phyloP scores from a whole-genome alignment of 2,329 filamentous ascomycete genomes.

The Mycogone perniciosa region DNA sequence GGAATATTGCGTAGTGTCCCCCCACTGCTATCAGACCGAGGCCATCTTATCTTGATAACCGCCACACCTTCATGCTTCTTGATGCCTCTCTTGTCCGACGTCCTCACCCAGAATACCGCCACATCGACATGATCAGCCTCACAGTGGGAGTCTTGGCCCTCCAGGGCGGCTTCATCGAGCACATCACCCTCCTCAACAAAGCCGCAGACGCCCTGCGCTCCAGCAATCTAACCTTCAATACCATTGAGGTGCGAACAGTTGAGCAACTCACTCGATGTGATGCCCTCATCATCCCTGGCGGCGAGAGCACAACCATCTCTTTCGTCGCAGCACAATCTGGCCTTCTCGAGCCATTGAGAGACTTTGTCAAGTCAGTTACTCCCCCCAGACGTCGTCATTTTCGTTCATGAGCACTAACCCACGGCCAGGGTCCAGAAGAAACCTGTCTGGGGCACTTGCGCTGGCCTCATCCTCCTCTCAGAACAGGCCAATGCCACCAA shows the following conservation, averaged over 20 bases:
- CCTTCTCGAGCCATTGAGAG: conserved; percentile 73
- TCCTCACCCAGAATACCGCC: not conserved
- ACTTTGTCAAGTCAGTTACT: conserved; percentile 76
- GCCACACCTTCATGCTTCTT: conserved; percentile 8
- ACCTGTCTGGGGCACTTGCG: conserved; percentile 93
- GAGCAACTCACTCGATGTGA: conserved; percentile 66
- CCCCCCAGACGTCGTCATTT: too few species aligned
- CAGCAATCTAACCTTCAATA: conserved; percentile 42
- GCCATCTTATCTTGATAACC: not conserved
- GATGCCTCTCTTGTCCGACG: conserved; percentile 10
- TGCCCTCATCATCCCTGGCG: conserved; percentile 83
- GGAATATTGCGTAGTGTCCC: too few species aligned
- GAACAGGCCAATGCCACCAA: conserved; percentile 85
- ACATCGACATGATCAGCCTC: conserved; percentile 24
- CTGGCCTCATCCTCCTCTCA: conserved; percentile 84
- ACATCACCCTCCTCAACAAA: conserved; percentile 66
- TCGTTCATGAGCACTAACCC: too few species aligned
- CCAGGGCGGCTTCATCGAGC: conserved; percentile 90
- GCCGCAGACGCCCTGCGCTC: conserved; percentile 45
- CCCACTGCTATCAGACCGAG: too few species aligned
- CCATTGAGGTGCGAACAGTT: conserved; percentile 74
- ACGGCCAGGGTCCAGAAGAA: conserved; percentile 60
- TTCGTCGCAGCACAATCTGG: conserved; percentile 77
- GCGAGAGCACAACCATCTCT: conserved; percentile 90
- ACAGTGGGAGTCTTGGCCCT: conserved; percentile 64